These are phyloP conservation scores for Oxyria digyna DNA, from an alignment of 148 eudicot species.

Conservation along the genomic window DNA sequence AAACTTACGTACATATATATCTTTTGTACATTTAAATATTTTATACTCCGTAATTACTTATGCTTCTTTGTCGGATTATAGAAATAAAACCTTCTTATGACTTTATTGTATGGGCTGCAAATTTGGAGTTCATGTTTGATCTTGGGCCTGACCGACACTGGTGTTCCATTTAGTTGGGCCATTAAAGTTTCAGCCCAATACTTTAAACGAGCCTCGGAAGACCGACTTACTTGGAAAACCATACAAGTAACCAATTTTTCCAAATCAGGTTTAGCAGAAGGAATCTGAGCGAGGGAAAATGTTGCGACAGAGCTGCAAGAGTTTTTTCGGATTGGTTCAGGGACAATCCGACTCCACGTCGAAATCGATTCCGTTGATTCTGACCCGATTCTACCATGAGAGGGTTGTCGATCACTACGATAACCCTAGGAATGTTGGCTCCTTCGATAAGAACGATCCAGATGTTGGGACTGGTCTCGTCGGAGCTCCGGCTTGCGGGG, in stretches of 20 bases:
- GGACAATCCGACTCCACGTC: slow-evolving; percentile 8
- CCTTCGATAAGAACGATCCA: slow-evolving; percentile 81
- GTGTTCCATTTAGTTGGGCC: too few species aligned
- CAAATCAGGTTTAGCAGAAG: background rate
- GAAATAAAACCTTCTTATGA: too few species aligned
- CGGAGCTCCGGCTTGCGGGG: slow-evolving; percentile 97
- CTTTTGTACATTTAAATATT: too few species aligned
- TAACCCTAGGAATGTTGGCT: slow-evolving; percentile 85
- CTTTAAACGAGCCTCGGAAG: background rate
- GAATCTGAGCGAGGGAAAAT: slow-evolving; percentile 7
- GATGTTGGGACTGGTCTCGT: slow-evolving; percentile 89
- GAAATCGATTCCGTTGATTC: background rate
- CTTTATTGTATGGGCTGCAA: too few species aligned
- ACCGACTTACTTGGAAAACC: background rate
- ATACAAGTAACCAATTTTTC: background rate
- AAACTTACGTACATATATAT: too few species aligned
- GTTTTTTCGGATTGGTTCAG: slow-evolving; percentile 22
- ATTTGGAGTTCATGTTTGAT: too few species aligned
- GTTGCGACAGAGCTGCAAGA: slow-evolving; percentile 26
- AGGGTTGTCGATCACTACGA: slow-evolving; percentile 92
- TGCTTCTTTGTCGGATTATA: too few species aligned
- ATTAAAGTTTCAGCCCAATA: too few species aligned
- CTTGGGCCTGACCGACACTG: too few species aligned
- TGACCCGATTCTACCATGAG: slow-evolving; percentile 64
- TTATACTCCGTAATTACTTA: too few species aligned